Percentiles rank a stretch among this genome's conserved stretches.
Conservation (phyloP, 768 basidiomycete genomes). For the Amanita fuliginea region DNA sequence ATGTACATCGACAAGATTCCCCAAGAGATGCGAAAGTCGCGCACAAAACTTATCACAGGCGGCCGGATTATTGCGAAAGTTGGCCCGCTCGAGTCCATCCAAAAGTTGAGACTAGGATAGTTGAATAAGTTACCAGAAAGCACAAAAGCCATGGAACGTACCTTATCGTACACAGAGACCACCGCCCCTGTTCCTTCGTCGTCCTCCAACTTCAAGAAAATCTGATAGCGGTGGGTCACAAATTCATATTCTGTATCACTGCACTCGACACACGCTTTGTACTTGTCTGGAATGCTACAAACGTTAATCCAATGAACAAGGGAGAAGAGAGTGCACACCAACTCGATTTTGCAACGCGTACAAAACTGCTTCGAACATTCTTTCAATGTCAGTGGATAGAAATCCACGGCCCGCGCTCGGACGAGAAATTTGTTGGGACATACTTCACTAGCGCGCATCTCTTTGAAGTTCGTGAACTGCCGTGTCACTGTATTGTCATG, state of each 20-base stretch:
- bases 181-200: slow-evolving; percentile 28
- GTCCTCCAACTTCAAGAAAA: slow-evolving; percentile 44
- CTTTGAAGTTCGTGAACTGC: slow-evolving; percentile 21
- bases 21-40: slow-evolving; percentile 34
- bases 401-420: slow-evolving; percentile 41
- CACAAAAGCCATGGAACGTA: slow-evolving; percentile 10
- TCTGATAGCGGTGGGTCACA: slow-evolving; percentile 33
- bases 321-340: slow-evolving; percentile 9
- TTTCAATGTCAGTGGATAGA: slow-evolving; percentile 37
- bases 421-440: slow-evolving; percentile 31
- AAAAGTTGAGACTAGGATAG: slow-evolving; percentile 30
- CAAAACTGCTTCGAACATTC: slow-evolving; percentile 41
- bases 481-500: not conserved
- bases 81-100: slow-evolving; percentile 29
- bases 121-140: not conserved
- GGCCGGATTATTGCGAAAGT: slow-evolving; percentile 28
- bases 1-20: slow-evolving; percentile 33
- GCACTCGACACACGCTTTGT: slow-evolving; percentile 39
- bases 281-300: slow-evolving; percentile 31
- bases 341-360: slow-evolving; percentile 42
- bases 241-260: slow-evolving; percentile 41
- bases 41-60: slow-evolving; percentile 25
- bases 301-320: slow-evolving; percentile 1
- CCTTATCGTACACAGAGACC: slow-evolving; percentile 39
- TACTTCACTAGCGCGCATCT: slow-evolving; percentile 20